Percentiles rank a stretch among this genome's conserved stretches.
Evolutionary conservation across 805 yeast species (phyloP).

Genomic region (Monosporozyma unispora): DNA sequence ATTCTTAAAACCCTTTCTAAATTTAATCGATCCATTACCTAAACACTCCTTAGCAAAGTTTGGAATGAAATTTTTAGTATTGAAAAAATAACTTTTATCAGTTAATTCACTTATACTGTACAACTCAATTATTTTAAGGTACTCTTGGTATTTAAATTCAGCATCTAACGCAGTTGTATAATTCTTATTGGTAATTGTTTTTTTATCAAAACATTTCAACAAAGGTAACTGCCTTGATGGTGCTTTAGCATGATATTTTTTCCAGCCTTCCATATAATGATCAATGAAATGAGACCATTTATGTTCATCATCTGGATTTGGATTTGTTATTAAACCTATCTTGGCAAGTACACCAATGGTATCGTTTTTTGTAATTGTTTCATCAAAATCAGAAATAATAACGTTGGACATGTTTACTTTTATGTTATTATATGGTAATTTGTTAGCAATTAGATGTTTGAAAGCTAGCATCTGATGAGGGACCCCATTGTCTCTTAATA

Average conservation of each 20-base stretch:
- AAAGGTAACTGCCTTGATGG: conserved; percentile 11
- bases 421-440: background rate
- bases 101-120: conserved; percentile 19
- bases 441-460: background rate
- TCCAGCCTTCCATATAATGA: conserved; percentile 16
- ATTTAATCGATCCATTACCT: background rate
- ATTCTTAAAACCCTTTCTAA: conserved; percentile 13
- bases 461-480: background rate
- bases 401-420: conserved; percentile 8
- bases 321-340: conserved; percentile 16
- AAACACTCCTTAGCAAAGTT: conserved; percentile 6
- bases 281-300: conserved; percentile 22
- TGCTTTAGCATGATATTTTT: conserved; percentile 1
- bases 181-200: conserved; percentile 5
- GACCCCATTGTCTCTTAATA: background rate
- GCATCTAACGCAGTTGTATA: conserved; percentile 8
- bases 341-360: conserved; percentile 21
- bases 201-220: background rate
- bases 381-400: conserved; percentile 27
- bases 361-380: conserved; percentile 25
- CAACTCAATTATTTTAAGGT: conserved; percentile 15
- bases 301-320: conserved; percentile 9
- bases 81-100: conserved; percentile 6
- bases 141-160: conserved; percentile 15
- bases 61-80: conserved; percentile 8